Conservation (phyloP, 768 basidiomycete species). For the Tephrocybe sp. region DNA sequence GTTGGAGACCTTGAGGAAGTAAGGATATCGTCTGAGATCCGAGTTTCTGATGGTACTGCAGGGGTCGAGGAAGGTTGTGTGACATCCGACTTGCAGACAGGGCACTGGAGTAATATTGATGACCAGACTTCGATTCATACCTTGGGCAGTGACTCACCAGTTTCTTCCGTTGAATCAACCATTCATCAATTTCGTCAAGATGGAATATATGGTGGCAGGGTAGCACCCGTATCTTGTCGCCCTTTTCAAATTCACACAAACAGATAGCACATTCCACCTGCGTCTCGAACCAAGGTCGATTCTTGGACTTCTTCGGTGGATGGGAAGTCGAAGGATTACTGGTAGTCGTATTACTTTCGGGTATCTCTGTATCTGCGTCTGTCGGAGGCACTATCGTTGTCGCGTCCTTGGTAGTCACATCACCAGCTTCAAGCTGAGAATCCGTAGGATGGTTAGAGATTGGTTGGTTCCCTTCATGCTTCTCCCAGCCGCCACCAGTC, state of each 20-base stretch:
- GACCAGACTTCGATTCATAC: background rate
- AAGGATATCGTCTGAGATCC: constrained; percentile 10
- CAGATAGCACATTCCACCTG: constrained; percentile 94
- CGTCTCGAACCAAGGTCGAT: constrained; percentile 74
- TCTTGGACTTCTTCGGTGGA: constrained; percentile 23
- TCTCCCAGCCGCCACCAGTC: constrained; percentile 80
- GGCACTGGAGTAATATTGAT: constrained; percentile 56
- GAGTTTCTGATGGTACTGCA: background rate
- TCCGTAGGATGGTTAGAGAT: constrained; percentile 26
- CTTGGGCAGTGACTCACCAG: constrained; percentile 53
- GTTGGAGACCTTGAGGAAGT: constrained; percentile 23
- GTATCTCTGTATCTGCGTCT: constrained; percentile 19
- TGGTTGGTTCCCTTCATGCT: constrained; percentile 51
- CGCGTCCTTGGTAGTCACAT: constrained; percentile 13
- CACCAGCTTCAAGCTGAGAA: constrained; percentile 39
- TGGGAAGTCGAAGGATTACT: constrained; percentile 42
- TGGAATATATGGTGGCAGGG: constrained; percentile 98
- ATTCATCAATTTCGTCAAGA: constrained; percentile 85
- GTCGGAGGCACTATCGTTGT: constrained; percentile 11
- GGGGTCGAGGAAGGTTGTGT: constrained; percentile 54
- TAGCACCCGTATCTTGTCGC: constrained; percentile 87
- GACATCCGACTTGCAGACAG: constrained; percentile 91
- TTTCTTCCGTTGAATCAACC: constrained; percentile 92
- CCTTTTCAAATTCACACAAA: constrained; percentile 80
- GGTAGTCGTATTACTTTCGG: constrained; percentile 16